Evolutionary conservation across 1,284 basidiomycete species (phyloP).

Genomic region (Trichosporon ovoides): DNA sequence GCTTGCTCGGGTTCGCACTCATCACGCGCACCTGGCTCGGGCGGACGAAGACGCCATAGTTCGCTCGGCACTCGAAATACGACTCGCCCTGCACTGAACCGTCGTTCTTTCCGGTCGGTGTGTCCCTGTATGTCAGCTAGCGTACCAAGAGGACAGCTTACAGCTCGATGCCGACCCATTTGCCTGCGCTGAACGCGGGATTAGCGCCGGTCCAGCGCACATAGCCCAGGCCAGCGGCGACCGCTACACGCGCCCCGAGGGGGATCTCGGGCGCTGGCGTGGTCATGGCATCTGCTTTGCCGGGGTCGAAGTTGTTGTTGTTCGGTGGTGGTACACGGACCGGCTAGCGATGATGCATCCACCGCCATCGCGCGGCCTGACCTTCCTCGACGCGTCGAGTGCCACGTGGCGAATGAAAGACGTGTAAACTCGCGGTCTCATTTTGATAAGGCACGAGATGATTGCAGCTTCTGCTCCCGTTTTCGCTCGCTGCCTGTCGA

Average conservation of each 20-base stretch:
- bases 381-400: conserved; percentile 1
- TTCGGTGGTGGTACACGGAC: background rate
- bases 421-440: background rate
- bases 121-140: conserved; percentile 37
- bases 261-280: conserved; percentile 42
- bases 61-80: conserved; percentile 77
- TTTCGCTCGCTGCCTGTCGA: background rate
- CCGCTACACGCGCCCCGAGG: conserved; percentile 56
- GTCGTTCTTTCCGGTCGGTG: conserved; percentile 89
- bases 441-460: background rate
- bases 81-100: conserved; percentile 74
- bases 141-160: conserved; percentile 31
- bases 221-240: conserved; percentile 71
- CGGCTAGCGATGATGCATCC: background rate
- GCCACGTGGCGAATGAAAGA: background rate
- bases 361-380: background rate
- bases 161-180: conserved; percentile 93
- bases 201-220: conserved; percentile 80
- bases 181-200: conserved; percentile 76
- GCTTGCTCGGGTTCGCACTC: background rate
- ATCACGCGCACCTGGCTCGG: conserved; percentile 73
- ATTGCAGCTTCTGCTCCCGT: background rate
- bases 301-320: background rate
- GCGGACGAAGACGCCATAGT: conserved; percentile 84
- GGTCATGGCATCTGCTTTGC: conserved; percentile 2